A percentile compares a stretch with the other conserved stretches of the same genome.
These are phyloP conservation scores for Fusarium sp. DNA, from an alignment of 2,329 filamentous ascomycete species.

Conservation along the genomic window DNA sequence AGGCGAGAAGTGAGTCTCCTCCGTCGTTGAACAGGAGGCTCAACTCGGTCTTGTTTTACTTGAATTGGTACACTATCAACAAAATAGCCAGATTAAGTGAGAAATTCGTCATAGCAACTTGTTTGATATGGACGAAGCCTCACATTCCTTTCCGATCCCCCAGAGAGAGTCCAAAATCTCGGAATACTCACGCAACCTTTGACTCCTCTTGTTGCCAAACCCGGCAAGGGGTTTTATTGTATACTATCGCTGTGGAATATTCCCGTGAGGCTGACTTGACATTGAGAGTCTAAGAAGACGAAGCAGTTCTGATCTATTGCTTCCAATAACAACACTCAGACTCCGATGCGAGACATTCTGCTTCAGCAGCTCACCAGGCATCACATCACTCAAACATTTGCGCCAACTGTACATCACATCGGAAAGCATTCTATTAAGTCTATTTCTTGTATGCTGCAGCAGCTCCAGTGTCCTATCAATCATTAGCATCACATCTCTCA, in stretches of 20 bases:
- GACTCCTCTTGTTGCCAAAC: no score
- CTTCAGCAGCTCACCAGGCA: background rate
- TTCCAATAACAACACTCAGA: background rate
- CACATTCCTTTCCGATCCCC: no score
- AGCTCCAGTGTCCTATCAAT: conserved; percentile 18
- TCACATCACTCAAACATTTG: background rate
- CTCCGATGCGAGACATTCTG: background rate
- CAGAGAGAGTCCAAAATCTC: no score
- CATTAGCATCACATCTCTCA: background rate
- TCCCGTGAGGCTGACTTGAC: no score
- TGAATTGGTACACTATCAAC: background rate
- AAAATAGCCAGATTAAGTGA: background rate
- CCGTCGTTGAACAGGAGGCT: background rate
- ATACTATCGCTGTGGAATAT: no score
- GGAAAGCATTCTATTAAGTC: conserved; percentile 49
- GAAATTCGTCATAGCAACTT: rapidly evolving
- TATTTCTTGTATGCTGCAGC: conserved; percentile 26
- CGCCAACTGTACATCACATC: rapidly evolving
- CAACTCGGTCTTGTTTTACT: rapidly evolving
- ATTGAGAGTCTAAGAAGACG: no score
- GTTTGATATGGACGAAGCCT: background rate
- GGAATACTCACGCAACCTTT: no score
- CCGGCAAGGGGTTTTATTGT: no score
- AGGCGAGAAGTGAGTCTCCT: no score
- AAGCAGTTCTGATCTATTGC: background rate